phyloP scores from a whole-genome alignment of 225 moss, liverwort and hornwort species.

The Takakia lepidozioides region DNA sequence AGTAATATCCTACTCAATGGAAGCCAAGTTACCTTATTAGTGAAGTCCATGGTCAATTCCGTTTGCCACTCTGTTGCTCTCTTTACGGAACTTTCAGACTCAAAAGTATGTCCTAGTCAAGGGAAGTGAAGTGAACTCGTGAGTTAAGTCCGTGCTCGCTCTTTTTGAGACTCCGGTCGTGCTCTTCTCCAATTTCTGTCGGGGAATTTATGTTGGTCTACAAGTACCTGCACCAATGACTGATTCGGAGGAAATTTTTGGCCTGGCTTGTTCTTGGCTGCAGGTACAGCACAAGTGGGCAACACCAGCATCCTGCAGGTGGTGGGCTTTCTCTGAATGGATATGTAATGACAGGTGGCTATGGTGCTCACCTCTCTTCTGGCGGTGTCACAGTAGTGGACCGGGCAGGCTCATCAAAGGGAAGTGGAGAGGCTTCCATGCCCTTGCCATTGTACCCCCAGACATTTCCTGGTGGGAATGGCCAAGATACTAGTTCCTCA shows the following conservation, averaged over 20 bases:
- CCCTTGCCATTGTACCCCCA: slow-evolving; percentile 27
- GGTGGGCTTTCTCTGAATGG: slow-evolving; percentile 27
- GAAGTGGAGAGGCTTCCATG: slow-evolving; percentile 37
- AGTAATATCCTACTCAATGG: no score
- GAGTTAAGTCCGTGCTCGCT: no score
- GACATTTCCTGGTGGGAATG: slow-evolving; percentile 32
- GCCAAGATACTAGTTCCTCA: slow-evolving; percentile 46
- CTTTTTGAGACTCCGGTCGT: no score
- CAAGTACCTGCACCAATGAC: not conserved
- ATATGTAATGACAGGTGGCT: slow-evolving; percentile 32
- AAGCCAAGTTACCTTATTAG: no score
- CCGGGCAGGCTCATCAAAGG: slow-evolving; percentile 59
- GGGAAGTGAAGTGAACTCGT: no score
- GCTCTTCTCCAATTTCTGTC: no score
- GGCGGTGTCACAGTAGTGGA: slow-evolving; percentile 28
- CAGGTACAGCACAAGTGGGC: slow-evolving; percentile 80
- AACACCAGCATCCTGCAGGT: slow-evolving; percentile 51
- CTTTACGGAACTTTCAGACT: no score
- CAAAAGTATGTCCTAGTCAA: not conserved
- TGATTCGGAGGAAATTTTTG: not conserved
- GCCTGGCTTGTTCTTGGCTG: not conserved
- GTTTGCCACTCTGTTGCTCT: no score
- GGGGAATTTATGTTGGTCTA: no score
- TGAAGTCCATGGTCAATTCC: no score
- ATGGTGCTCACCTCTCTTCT: slow-evolving; percentile 32